phyloP scores from a whole-genome alignment of 305 asterid species.

The Solanum hybrid region DNA sequence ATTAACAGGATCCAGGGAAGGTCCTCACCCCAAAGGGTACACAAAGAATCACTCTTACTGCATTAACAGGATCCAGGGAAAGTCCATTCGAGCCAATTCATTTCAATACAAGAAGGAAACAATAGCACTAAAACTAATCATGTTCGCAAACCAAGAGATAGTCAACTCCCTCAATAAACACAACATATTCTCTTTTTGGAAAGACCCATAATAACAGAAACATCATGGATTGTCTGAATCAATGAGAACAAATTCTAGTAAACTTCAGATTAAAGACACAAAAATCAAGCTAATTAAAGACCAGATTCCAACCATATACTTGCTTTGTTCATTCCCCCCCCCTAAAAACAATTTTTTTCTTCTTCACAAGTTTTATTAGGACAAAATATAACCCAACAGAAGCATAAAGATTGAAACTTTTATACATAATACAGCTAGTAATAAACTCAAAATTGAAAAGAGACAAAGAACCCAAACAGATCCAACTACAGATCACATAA shows the following conservation, averaged over 20 bases:
- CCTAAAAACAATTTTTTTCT: not conserved
- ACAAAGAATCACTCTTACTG: not conserved
- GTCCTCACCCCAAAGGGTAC: not conserved
- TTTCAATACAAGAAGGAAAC: not conserved
- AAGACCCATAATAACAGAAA: not conserved
- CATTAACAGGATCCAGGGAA: too few relatives aligned
- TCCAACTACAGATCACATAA: slow-evolving; percentile 1
- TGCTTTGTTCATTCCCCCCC: not conserved
- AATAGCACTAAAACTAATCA: not conserved
- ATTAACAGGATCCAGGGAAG: not conserved
- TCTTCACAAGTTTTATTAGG: not conserved
- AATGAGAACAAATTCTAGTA: not conserved
- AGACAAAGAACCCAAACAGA: not conserved
- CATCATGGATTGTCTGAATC: not conserved
- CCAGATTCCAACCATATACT: not conserved
- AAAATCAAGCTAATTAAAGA: not conserved
- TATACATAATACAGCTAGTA: not conserved
- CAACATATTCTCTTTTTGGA: not conserved
- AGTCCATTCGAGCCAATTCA: not conserved
- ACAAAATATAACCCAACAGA: not conserved
- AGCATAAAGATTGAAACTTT: not conserved
- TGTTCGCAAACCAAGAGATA: not conserved
- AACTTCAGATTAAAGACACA: not conserved
- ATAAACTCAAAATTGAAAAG: not conserved
- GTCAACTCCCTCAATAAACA: not conserved